A percentile compares a stretch with the other conserved stretches of the same genome.
Conservation (phyloP, 83 land plant genomes). For the Picea abies region DNA sequence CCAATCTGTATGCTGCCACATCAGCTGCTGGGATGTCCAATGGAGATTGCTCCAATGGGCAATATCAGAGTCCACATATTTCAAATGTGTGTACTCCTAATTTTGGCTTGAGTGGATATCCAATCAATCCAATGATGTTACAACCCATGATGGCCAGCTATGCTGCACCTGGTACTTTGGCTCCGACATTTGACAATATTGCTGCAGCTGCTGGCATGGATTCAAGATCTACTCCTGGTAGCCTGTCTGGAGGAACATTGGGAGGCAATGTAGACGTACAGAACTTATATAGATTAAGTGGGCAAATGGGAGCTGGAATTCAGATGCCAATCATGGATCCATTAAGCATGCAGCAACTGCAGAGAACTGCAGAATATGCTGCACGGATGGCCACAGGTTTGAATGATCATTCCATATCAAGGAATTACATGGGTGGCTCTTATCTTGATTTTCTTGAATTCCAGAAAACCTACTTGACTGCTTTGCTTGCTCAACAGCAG, state of each 20-base stretch:
- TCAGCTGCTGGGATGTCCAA: slow-evolving; percentile 26
- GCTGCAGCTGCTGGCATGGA: slow-evolving; percentile 55
- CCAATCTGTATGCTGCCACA: slow-evolving; percentile 27
- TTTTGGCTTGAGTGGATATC: slow-evolving; percentile 35
- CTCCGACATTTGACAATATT: slow-evolving; percentile 58
- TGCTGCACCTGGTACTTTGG: slow-evolving; percentile 42
- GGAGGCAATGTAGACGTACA: slow-evolving; percentile 33
- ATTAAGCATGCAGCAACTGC: slow-evolving; percentile 54
- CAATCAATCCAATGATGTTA: slow-evolving; percentile 25
- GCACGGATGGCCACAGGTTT: slow-evolving; percentile 46
- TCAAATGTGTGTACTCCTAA: slow-evolving; percentile 20
- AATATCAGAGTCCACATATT: slow-evolving; percentile 31
- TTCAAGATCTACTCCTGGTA: slow-evolving; percentile 32
- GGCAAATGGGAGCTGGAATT: slow-evolving; percentile 30
- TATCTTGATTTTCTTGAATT: slow-evolving; percentile 46
- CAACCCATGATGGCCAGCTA: slow-evolving; percentile 50
- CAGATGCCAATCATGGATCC: slow-evolving; percentile 54
- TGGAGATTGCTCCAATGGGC: slow-evolving; percentile 34
- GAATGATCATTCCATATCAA: slow-evolving; percentile 43
- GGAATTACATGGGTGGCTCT: slow-evolving; percentile 40
- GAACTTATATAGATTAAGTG: slow-evolving; percentile 29
- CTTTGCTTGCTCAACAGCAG: slow-evolving; percentile 42
- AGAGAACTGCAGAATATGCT: slow-evolving; percentile 54
- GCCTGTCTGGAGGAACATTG: slow-evolving; percentile 22
- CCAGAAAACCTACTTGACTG: slow-evolving; percentile 54